Conservation (phyloP, 2,329 filamentous ascomycete genomes). For the Aspergillus latus region DNA sequence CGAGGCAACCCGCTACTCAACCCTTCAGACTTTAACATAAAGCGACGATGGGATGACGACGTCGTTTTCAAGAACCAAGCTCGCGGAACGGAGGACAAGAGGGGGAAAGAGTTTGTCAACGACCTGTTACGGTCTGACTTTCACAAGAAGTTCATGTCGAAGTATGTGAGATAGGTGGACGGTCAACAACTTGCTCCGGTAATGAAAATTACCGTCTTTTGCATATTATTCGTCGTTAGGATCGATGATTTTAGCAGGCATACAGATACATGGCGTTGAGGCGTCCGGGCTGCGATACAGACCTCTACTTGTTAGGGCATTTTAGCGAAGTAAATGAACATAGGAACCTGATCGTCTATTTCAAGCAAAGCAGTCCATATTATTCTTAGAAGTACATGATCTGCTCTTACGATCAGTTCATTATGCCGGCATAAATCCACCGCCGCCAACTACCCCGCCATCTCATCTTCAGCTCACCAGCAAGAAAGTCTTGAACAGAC, state of each 20-base stretch:
- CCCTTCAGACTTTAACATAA: conserved; percentile 82
- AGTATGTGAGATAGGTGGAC: conserved; percentile 46
- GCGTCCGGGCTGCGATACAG: neutral
- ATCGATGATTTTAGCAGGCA: neutral
- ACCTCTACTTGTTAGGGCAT: neutral
- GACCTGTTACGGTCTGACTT: conserved; percentile 93
- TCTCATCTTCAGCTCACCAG: conserved; percentile 1
- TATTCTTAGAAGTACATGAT: too few relatives aligned
- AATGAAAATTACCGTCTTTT: neutral
- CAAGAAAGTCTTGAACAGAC: neutral
- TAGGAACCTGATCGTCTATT: too few relatives aligned
- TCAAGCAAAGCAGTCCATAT: too few relatives aligned
- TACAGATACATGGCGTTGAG: neutral
- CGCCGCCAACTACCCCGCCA: conserved; percentile 16
- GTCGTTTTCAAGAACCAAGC: conserved; percentile 99
- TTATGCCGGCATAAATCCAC: conserved; percentile 18
- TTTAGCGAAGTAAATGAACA: too few relatives aligned
- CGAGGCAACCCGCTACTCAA: conserved; percentile 91
- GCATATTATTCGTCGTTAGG: neutral
- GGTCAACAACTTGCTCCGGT: too few relatives aligned
- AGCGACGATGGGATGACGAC: conserved; percentile 89
- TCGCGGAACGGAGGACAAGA: conserved; percentile 86
- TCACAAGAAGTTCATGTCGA: conserved; percentile 91
- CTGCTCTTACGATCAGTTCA: neutral
- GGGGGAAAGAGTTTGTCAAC: conserved; percentile 96